A percentile compares a stretch with the other conserved stretches of the same genome.
Conservation (phyloP, 208 protist species). For the Crithidia brevicula region DNA sequence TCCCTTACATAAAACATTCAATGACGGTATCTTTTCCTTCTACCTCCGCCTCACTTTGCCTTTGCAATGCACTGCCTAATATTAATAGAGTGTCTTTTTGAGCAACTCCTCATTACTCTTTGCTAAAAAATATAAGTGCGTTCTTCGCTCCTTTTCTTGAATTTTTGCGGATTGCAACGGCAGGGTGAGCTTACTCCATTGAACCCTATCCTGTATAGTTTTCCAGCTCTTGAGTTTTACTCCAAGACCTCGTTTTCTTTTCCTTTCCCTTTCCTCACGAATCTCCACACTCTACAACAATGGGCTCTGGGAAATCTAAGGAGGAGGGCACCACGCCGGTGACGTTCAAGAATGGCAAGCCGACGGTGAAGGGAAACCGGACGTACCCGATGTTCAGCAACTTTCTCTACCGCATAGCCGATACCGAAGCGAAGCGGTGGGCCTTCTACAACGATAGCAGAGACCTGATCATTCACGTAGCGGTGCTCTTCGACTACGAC, state of each 20-base stretch:
- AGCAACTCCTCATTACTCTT: too few relatives aligned
- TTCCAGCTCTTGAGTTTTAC: too few relatives aligned
- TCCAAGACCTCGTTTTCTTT: constrained; percentile 8
- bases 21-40: too few relatives aligned
- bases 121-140: too few relatives aligned
- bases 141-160: too few relatives aligned
- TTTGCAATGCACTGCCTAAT: too few relatives aligned
- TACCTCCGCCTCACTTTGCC: too few relatives aligned
- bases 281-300: constrained; percentile 11
- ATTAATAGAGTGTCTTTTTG: too few relatives aligned
- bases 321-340: constrained; percentile 17
- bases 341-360: constrained; percentile 65
- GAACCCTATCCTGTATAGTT: too few relatives aligned
- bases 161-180: too few relatives aligned
- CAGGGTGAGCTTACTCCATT: too few relatives aligned
- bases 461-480: constrained; percentile 75
- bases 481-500: constrained; percentile 87
- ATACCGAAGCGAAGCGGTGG: constrained; percentile 58
- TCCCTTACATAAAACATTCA: too few relatives aligned
- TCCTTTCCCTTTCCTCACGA: constrained; percentile 21
- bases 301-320: constrained; percentile 45
- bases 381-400: constrained; percentile 81
- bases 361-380: constrained; percentile 46
- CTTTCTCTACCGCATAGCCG: constrained; percentile 67
- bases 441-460: constrained; percentile 86